Percentiles rank a stretch among this genome's conserved stretches.
phyloP scores from a whole-genome alignment of 176 grass and related monocot genomes.

The Puccinellia tenuiflora region DNA sequence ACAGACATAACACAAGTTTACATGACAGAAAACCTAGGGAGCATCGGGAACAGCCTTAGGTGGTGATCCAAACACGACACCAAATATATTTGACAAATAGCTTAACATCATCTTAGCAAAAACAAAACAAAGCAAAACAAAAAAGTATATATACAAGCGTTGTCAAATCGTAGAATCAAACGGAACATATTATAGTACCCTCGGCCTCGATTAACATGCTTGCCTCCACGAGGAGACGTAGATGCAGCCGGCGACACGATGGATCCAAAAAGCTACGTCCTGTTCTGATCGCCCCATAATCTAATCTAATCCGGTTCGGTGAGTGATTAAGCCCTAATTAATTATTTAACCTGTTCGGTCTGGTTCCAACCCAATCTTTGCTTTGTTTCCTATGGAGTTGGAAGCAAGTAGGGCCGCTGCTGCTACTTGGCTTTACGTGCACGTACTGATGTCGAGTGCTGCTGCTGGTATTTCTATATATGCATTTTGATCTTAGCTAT shows the following conservation, averaged over 20 bases:
- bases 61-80: neutral
- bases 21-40: neutral
- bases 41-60: neutral
- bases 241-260: conserved; percentile 28
- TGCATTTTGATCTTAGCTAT: neutral
- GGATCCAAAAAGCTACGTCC: conserved; percentile 14
- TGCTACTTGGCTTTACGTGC: neutral
- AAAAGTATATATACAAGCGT: neutral
- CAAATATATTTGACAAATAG: neutral
- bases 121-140: too few relatives aligned
- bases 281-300: neutral
- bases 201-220: too few relatives aligned
- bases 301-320: neutral
- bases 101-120: neutral
- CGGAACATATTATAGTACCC: neutral
- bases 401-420: neutral
- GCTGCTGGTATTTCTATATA: neutral
- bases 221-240: too few relatives aligned
- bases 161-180: neutral
- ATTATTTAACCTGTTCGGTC: neutral
- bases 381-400: neutral
- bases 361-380: conserved; percentile 1
- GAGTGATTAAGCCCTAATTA: neutral
- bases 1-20: too few relatives aligned
- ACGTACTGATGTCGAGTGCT: neutral